A percentile compares a stretch with the other conserved stretches of the same genome.
These are phyloP conservation scores for Tephrocybe sp. DNA, from an alignment of 768 basidiomycete species.

Conservation along the genomic window DNA sequence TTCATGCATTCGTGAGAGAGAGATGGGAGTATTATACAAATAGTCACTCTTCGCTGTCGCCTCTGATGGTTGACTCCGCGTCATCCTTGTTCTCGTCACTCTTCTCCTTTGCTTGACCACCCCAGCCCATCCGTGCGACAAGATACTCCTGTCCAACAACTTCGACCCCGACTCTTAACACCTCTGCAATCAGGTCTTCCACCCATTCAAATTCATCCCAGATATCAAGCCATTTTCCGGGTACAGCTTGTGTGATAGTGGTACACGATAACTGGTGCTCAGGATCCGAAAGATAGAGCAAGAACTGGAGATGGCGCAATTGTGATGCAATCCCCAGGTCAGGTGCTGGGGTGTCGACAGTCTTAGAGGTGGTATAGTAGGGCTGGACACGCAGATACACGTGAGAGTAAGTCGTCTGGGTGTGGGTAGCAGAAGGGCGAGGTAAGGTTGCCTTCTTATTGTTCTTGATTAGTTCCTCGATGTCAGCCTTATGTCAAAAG, in stretches of 20 bases:
- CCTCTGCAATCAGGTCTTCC: conserved; percentile 90
- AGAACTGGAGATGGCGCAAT: conserved; percentile 61
- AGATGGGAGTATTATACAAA: conserved; percentile 22
- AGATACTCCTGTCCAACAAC: conserved; percentile 92
- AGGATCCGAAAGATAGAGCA: conserved; percentile 75
- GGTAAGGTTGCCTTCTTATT: conserved; percentile 39
- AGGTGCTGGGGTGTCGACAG: conserved; percentile 23
- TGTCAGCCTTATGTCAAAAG: conserved; percentile 53
- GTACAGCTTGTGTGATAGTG: conserved; percentile 81
- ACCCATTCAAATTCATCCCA: conserved; percentile 97
- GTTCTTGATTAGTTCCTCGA: conserved; percentile 72
- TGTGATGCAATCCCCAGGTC: conserved; percentile 33
- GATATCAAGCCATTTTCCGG: conserved; percentile 80
- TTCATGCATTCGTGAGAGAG: conserved; percentile 6
- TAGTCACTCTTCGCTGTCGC: conserved; percentile 27
- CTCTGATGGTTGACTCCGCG: conserved; percentile 15
- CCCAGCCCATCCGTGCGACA: conserved; percentile 84
- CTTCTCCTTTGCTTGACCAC: conserved; percentile 20
- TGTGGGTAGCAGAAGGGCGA: conserved; percentile 31
- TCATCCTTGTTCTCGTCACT: conserved; percentile 10
- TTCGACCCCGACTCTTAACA: conserved; percentile 80
- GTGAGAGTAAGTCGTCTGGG: conserved; percentile 79
- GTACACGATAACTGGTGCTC: conserved; percentile 72
- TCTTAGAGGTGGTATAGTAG: conserved; percentile 52
- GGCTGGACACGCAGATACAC: conserved; percentile 95